Percentiles rank a stretch among this genome's conserved stretches.
phyloP scores from a whole-genome alignment of 345 rosid species.

The Raphanus sativus region DNA sequence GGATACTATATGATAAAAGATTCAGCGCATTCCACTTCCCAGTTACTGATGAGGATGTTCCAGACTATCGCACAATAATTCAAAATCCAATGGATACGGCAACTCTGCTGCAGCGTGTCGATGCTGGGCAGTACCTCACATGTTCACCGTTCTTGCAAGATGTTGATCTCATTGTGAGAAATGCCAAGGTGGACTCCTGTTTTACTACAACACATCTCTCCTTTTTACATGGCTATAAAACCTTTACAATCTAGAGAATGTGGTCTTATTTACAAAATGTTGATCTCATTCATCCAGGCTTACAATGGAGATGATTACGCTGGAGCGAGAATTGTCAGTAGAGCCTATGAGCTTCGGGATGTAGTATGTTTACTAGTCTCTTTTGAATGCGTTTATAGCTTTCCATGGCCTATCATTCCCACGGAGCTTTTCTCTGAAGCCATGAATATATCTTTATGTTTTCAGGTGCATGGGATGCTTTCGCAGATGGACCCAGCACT shows the following conservation, averaged over 20 bases:
- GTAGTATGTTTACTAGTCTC: conserved; percentile 52
- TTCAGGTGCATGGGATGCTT: conserved; percentile 94
- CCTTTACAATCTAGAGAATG: not conserved
- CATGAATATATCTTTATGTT: conserved; percentile 1
- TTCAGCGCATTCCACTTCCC: conserved; percentile 93
- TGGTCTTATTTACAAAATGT: conserved; percentile 14
- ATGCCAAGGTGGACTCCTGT: conserved; percentile 70
- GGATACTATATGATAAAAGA: conserved; percentile 85
- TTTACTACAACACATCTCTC: not conserved
- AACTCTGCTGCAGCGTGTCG: conserved; percentile 85
- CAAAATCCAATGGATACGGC: conserved; percentile 96
- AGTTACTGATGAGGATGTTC: conserved; percentile 95
- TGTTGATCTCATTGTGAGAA: conserved; percentile 78
- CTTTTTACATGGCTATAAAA: not conserved
- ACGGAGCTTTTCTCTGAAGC: not conserved
- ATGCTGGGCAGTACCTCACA: conserved; percentile 80
- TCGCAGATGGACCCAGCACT: conserved; percentile 99
- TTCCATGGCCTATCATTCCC: not conserved
- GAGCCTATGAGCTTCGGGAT: conserved; percentile 95
- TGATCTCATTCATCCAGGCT: conserved; percentile 46
- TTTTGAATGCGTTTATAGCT: not conserved
- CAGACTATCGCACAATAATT: conserved; percentile 80
- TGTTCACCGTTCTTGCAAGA: conserved; percentile 86
- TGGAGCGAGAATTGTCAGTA: conserved; percentile 91
- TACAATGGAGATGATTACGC: conserved; percentile 95